Evolutionary conservation across 345 rosid genomes (phyloP).

Genomic region (Melastoma malabathricum): DNA sequence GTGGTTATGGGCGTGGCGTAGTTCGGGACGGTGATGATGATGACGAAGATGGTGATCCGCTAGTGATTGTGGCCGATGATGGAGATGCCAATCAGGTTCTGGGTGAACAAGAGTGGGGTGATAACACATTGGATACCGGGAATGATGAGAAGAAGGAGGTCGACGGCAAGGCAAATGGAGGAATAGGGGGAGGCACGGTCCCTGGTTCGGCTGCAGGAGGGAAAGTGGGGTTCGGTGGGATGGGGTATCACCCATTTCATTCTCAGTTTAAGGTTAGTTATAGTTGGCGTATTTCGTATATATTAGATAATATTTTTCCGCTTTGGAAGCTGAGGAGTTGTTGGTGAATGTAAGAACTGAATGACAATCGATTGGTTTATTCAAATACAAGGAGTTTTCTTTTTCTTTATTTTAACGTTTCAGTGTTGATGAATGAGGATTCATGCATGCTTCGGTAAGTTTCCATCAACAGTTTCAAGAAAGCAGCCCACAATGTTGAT

Average conservation of each 20-base stretch:
- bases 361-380: too few relatives aligned
- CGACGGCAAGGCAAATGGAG: conserved; percentile 18
- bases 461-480: too few relatives aligned
- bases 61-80: conserved; percentile 55
- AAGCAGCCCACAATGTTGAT: too few relatives aligned
- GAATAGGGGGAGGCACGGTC: conserved; percentile 1
- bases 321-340: too few relatives aligned
- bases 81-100: conserved; percentile 38
- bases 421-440: too few relatives aligned
- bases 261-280: conserved; percentile 99
- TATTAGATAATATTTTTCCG: too few relatives aligned
- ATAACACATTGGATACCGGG: conserved; percentile 29
- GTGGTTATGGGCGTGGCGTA: conserved; percentile 28
- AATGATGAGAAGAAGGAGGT: conserved; percentile 38
- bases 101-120: conserved; percentile 71
- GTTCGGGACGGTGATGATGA: conserved; percentile 41
- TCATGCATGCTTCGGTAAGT: too few relatives aligned
- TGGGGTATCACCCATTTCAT: conserved; percentile 89
- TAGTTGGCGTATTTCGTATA: conserved; percentile 1
- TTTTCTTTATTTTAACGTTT: too few relatives aligned
- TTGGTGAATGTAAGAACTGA: too few relatives aligned
- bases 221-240: conserved; percentile 71
- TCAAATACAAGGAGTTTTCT: too few relatives aligned
- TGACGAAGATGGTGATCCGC: conserved; percentile 65
- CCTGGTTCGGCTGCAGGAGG: too few relatives aligned